These are phyloP conservation scores for Talaromyces sp. DNA, from an alignment of 2,329 filamentous ascomycete species.

Conservation along the genomic window DNA sequence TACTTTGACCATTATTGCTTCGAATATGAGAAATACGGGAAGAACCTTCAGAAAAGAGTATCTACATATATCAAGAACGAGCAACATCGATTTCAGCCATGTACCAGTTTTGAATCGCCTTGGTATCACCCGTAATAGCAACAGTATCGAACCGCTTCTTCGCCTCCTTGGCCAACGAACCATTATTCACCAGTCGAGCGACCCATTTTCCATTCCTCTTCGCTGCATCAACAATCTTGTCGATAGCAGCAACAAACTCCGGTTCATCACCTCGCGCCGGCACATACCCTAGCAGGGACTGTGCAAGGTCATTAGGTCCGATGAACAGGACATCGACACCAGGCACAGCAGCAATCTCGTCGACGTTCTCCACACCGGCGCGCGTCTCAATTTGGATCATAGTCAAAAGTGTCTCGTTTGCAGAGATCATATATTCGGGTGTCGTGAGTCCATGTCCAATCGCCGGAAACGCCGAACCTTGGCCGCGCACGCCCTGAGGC, in stretches of 20 bases:
- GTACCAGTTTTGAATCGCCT: conserved; percentile 52
- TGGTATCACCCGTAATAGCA: conserved; percentile 46
- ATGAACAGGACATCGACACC: conserved; percentile 42
- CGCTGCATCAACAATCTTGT: conserved; percentile 55
- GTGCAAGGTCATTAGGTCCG: conserved; percentile 31
- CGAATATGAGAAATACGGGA: too few relatives aligned
- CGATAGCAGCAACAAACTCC: conserved; percentile 58
- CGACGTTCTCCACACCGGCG: conserved; percentile 37
- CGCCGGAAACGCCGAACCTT: conserved; percentile 52
- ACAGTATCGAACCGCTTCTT: conserved; percentile 43
- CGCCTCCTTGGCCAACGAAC: conserved; percentile 40
- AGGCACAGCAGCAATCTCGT: conserved; percentile 24
- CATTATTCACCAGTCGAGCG: conserved; percentile 51
- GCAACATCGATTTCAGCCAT: conserved; percentile 41
- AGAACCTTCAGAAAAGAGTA: too few relatives aligned
- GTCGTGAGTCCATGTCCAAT: conserved; percentile 39
- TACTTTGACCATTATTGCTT: too few relatives aligned
- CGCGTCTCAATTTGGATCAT: conserved; percentile 46
- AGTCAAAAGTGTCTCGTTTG: conserved; percentile 52
- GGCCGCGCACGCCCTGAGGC: conserved; percentile 51
- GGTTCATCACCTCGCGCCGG: conserved; percentile 53
- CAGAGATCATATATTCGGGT: conserved; percentile 51
- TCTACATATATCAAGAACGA: conserved; percentile 27
- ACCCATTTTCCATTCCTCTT: conserved; percentile 62
- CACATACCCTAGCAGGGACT: conserved; percentile 56